Evolutionary conservation across 2,329 filamentous ascomycete genomes (phyloP).

Genomic region (Pyrenochaeta sp.): DNA sequence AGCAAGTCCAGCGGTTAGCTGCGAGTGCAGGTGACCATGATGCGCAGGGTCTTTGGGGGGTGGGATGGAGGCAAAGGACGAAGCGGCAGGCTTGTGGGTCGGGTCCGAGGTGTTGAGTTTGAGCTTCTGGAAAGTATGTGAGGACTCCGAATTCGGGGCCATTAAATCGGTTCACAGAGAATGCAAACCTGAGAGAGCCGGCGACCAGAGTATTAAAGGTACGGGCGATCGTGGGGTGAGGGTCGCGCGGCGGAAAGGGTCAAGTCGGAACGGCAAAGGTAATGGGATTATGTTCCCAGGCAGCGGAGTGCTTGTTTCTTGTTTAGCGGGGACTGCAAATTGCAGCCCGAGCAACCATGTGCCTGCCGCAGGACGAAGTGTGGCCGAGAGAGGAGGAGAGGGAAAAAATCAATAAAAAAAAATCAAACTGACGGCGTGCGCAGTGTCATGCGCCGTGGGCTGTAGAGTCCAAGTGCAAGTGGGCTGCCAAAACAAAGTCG

Average conservation of each 20-base stretch:
- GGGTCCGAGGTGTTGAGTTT: constrained; percentile 48
- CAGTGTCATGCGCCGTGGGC: no score
- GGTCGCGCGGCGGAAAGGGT: constrained; percentile 36
- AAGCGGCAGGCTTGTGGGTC: constrained; percentile 44
- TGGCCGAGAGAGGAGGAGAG: no score
- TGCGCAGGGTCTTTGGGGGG: constrained; percentile 37
- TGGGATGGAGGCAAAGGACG: constrained; percentile 47
- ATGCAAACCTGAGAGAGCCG: constrained; percentile 40
- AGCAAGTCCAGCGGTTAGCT: constrained; percentile 27
- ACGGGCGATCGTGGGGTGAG: constrained; percentile 36
- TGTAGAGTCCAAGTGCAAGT: no score
- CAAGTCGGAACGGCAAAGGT: constrained; percentile 24
- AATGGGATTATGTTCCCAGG: constrained; percentile 28
- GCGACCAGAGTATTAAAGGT: constrained; percentile 38
- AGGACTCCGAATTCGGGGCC: constrained; percentile 49
- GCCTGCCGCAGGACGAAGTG: neutral
- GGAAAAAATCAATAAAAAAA: no score
- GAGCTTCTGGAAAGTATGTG: constrained; percentile 54
- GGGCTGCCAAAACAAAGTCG: no score
- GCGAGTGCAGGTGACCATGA: constrained; percentile 31
- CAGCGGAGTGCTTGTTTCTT: constrained; percentile 22
- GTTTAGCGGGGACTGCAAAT: constrained; percentile 20
- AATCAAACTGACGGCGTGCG: no score
- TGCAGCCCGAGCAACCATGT: constrained; percentile 13
- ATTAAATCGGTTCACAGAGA: constrained; percentile 48